These are phyloP conservation scores for Catunica adiposa DNA, from an alignment of 2,329 filamentous ascomycete species.

Conservation along the genomic window DNA sequence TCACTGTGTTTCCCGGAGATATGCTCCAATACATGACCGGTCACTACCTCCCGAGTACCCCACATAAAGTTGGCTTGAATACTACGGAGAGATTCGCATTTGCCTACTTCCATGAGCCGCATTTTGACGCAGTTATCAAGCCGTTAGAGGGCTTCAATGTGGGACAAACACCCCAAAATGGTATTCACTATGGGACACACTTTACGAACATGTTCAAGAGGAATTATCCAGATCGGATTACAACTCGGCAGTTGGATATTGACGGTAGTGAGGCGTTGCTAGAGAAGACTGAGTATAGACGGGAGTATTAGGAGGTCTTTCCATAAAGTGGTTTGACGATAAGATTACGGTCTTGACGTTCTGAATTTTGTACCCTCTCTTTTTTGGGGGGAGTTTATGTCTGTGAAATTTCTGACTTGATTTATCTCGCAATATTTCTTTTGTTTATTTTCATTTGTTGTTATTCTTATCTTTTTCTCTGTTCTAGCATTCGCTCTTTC, in stretches of 20 bases:
- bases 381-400: background rate
- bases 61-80: conserved; percentile 35
- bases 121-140: conserved; percentile 28
- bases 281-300: conserved; percentile 18
- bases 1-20: conserved; percentile 35
- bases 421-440: background rate
- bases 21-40: conserved; percentile 36
- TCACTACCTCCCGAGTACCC: conserved; percentile 29
- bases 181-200: conserved; percentile 34
- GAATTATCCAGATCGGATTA: conserved; percentile 32
- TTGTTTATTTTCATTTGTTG: background rate
- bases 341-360: background rate
- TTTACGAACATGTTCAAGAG: conserved; percentile 36
- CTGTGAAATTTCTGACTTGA: background rate
- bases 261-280: conserved; percentile 21
- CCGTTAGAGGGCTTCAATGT: conserved; percentile 26
- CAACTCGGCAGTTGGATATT: conserved; percentile 23
- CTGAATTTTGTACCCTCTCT: background rate
- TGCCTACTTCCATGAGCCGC: conserved; percentile 36
- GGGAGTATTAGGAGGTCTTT: conserved; percentile 7
- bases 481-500: no score
- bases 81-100: conserved; percentile 30
- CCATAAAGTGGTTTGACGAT: background rate
- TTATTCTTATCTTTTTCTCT: no score
- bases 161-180: conserved; percentile 20